These are phyloP conservation scores for Actinidia chinensis DNA, from an alignment of 179 eudicot species.

Conservation along the genomic window DNA sequence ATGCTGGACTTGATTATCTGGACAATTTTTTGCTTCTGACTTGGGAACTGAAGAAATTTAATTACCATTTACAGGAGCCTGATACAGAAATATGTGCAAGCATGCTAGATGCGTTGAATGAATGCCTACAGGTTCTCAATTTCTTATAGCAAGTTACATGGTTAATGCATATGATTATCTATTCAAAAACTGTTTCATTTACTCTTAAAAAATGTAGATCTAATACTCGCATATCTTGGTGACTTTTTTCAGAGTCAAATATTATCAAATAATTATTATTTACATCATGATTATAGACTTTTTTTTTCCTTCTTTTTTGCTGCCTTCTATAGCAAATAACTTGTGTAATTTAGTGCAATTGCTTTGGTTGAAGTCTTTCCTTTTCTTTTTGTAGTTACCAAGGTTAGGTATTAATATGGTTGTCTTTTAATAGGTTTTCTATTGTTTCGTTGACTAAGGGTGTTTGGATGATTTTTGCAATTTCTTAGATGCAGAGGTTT, in stretches of 20 bases:
- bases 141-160: background rate
- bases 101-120: constrained; percentile 92
- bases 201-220: background rate
- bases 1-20: background rate
- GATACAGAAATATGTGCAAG: constrained; percentile 91
- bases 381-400: too few species aligned
- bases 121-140: constrained; percentile 78
- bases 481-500: too few species aligned
- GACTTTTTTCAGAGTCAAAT: background rate
- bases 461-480: too few species aligned
- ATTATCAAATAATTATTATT: background rate
- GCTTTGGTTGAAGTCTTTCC: too few species aligned
- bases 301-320: background rate
- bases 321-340: too few species aligned
- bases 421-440: too few species aligned
- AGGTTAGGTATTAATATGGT: too few species aligned
- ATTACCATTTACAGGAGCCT: constrained; percentile 70
- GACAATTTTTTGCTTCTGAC: constrained; percentile 3
- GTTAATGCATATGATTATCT: background rate
- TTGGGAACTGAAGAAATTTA: constrained; percentile 14
- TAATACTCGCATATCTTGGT: background rate
- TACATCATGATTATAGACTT: background rate
- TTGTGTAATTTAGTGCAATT: too few species aligned
- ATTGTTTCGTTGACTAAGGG: too few species aligned
- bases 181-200: background rate